Base-by-base conservation (phyloP, 768 basidiomycete species). In the Psilocybe cubensis region DNA sequence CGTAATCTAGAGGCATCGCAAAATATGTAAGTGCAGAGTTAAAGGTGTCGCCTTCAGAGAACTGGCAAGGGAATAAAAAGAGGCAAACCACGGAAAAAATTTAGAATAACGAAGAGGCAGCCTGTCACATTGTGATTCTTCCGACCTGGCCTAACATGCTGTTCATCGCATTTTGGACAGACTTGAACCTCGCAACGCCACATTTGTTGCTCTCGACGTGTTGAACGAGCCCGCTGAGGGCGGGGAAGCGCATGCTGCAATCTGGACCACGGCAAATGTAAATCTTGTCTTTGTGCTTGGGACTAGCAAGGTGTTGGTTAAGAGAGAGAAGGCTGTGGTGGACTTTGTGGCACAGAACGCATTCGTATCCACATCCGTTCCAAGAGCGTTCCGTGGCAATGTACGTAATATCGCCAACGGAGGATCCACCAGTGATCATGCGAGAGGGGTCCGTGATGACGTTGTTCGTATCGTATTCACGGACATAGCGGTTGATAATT, bases 141-240 rank as follows among this genome's bases (percentile, higher is more conserved):
- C 50, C 61, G 63, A 67, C 63, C n/a, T 56, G 60, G 14, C 64
- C 63, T 3, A 69, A 48, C 27, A 69, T 23, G 11, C 43, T 60
- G 18, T 67, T 62, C 66, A 69, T 67, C 11, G 63, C 54, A 28
- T 57, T 54, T 44, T 59, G 60, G 14, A 82, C 79, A 1, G 60
- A 63, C 63, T 57, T 73, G 66, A 85, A 86, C 68, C 70, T 79
- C 31, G 67, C 54, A 20, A 88, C 79, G 0, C 82, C 83, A 66
- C 88, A 90, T 24, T 59, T 70, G 61, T 80, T 83, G 64, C 83
- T 85, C 74, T 89, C 87, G 28, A 89, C 77, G 66, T 90, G 87
- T 70, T 85, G 82, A 42, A 80, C 80, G 52, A 90, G 68, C 3
- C 65, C 85, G 53, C 87, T 88, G 28, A 89, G 75, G 12, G 83